Evolutionary conservation across 2,329 filamentous ascomycete species (phyloP).

Genomic region (Nigrospora sphaerica): DNA sequence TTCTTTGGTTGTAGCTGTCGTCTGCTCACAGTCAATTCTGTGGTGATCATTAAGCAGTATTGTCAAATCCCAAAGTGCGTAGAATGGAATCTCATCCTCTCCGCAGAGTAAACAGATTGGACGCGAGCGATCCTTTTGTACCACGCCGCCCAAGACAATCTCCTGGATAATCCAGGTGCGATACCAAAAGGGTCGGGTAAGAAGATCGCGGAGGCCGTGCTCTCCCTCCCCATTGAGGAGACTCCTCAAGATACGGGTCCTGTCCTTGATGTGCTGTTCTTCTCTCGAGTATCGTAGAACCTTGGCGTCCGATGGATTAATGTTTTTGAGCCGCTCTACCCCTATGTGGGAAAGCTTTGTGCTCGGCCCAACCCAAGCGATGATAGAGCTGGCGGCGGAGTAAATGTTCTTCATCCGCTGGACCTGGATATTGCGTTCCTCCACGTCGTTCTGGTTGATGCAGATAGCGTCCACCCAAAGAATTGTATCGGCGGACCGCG

Average conservation of each 20-base stretch:
- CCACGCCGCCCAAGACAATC: not conserved
- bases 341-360: not conserved
- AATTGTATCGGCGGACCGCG: not conserved
- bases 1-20: too few relatives aligned
- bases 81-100: not conserved
- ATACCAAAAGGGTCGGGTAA: slow-evolving; percentile 2
- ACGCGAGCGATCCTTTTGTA: too few relatives aligned
- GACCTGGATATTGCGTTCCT: slow-evolving; percentile 2
- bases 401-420: slow-evolving; percentile 4
- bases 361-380: not conserved
- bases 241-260: too few relatives aligned
- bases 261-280: too few relatives aligned
- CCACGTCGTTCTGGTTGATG: slow-evolving; percentile 2
- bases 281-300: not conserved
- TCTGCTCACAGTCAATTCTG: too few relatives aligned
- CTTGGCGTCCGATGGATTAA: not conserved
- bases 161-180: slow-evolving; percentile 6
- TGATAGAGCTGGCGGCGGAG: not conserved
- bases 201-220: slow-evolving; percentile 1
- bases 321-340: not conserved
- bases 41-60: too few relatives aligned
- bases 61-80: not conserved
- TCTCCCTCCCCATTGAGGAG: not conserved
- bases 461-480: slow-evolving; percentile 1
- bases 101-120: not conserved